Evolutionary conservation across 2,329 filamentous ascomycete species (phyloP).

Genomic region (Plectosphaerella cucumerina): DNA sequence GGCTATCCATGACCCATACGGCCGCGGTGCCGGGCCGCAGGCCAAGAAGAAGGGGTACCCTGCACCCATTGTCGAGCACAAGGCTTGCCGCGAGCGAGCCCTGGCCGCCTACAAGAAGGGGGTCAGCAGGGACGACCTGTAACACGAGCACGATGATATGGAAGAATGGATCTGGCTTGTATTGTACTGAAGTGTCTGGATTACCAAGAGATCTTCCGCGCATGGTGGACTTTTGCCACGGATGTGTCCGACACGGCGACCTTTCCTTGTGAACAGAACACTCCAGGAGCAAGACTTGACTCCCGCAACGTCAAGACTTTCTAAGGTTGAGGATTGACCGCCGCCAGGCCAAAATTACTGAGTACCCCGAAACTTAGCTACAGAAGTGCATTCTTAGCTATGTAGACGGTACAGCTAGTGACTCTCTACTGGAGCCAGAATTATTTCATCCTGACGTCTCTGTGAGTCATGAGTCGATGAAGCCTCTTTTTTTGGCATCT

Average conservation of each 20-base stretch:
- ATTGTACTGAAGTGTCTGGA: neutral
- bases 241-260: neutral
- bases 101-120: slow-evolving; percentile 67
- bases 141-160: neutral
- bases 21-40: slow-evolving; percentile 51
- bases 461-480: too few relatives aligned
- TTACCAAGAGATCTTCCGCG: neutral
- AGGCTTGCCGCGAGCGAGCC: slow-evolving; percentile 60
- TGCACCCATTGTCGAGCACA: slow-evolving; percentile 70
- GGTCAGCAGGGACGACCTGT: slow-evolving; percentile 28
- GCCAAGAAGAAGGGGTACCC: slow-evolving; percentile 71
- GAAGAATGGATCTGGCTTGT: neutral
- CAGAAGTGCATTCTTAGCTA: too few relatives aligned
- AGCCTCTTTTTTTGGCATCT: too few relatives aligned
- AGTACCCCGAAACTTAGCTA: too few relatives aligned
- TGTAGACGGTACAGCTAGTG: too few relatives aligned
- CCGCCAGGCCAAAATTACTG: too few relatives aligned
- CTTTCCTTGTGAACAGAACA: neutral
- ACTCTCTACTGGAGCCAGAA: too few relatives aligned
- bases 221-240: neutral
- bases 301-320: too few relatives aligned
- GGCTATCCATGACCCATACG: slow-evolving; percentile 79
- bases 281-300: too few relatives aligned
- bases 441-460: too few relatives aligned
- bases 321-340: too few relatives aligned